Percentiles rank a stretch among this genome's conserved stretches.
phyloP scores from a whole-genome alignment of 2,329 filamentous ascomycete genomes.

The Gyromitra esculenta region DNA sequence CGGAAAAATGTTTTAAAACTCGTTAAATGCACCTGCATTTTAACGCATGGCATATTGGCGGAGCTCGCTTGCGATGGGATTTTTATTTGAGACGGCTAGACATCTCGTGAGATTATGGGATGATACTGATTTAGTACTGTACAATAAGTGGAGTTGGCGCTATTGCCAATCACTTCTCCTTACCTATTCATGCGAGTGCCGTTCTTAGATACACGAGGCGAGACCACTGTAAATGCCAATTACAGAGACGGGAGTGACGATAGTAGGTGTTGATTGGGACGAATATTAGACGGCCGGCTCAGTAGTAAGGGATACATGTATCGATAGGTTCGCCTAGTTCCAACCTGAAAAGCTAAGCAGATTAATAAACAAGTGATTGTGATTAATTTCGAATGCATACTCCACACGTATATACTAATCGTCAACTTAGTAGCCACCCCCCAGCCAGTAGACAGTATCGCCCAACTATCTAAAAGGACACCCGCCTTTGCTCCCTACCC shows the following conservation, averaged over 20 bases:
- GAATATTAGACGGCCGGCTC: neutral
- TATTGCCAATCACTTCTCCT: neutral
- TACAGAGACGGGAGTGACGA: neutral
- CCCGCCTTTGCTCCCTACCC: neutral
- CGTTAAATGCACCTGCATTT: neutral
- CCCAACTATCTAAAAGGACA: slow-evolving; percentile 13
- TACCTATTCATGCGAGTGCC: too few species aligned
- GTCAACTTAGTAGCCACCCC: too few species aligned
- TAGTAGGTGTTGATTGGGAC: neutral
- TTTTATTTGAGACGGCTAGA: neutral
- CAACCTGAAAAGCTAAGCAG: neutral
- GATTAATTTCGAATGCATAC: too few species aligned
- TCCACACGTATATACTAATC: too few species aligned
- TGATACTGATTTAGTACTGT: neutral
- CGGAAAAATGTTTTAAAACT: neutral
- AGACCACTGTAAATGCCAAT: neutral
- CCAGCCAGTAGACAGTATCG: neutral
- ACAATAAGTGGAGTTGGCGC: neutral
- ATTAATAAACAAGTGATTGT: neutral
- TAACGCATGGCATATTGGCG: neutral
- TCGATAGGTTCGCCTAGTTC: neutral
- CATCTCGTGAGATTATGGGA: neutral
- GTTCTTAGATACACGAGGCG: too few species aligned
- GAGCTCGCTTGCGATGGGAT: neutral
- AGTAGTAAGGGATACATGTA: neutral